These are phyloP conservation scores for Scheffersomyces coipomensis DNA, from an alignment of 805 yeast species.

Conservation along the genomic window DNA sequence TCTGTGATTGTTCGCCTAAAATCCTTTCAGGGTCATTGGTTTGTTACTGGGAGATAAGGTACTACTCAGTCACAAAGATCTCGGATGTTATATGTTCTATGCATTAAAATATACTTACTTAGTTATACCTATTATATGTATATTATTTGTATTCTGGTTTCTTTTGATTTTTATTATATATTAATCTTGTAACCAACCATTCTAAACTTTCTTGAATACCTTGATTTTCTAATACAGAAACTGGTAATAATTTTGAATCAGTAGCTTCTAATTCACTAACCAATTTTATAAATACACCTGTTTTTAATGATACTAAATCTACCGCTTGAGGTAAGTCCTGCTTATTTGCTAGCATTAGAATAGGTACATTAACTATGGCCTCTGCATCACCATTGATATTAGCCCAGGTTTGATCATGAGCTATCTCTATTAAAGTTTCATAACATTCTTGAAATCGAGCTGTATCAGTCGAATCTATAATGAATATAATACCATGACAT, in stretches of 20 bases:
- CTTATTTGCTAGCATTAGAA: slow-evolving; percentile 92
- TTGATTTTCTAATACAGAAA: slow-evolving; percentile 79
- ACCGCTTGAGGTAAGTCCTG: slow-evolving; percentile 66
- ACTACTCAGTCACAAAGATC: no score
- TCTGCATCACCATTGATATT: slow-evolving; percentile 15
- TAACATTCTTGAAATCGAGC: slow-evolving; percentile 81
- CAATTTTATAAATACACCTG: slow-evolving; percentile 77
- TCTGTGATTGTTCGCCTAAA: neutral
- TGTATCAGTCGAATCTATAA: slow-evolving; percentile 88
- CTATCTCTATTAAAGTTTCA: slow-evolving; percentile 52
- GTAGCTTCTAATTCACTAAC: slow-evolving; percentile 84
- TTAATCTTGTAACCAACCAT: slow-evolving; percentile 77
- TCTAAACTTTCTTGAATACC: slow-evolving; percentile 87
- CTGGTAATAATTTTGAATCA: slow-evolving; percentile 86
- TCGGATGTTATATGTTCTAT: neutral
- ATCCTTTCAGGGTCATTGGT: neutral
- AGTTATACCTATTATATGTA: neutral
- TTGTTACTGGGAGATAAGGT: neutral
- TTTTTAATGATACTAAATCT: slow-evolving; percentile 60
- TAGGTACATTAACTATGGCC: slow-evolving; percentile 64
- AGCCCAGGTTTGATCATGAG: slow-evolving; percentile 44
- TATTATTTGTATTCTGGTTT: slow-evolving; percentile 52
- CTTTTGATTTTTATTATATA: slow-evolving; percentile 60
- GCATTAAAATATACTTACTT: neutral
- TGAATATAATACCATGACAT: slow-evolving; percentile 89